These are phyloP conservation scores for Heracleum sosnowskyi DNA, from an alignment of 129 eudicot species.

Conservation along the genomic window DNA sequence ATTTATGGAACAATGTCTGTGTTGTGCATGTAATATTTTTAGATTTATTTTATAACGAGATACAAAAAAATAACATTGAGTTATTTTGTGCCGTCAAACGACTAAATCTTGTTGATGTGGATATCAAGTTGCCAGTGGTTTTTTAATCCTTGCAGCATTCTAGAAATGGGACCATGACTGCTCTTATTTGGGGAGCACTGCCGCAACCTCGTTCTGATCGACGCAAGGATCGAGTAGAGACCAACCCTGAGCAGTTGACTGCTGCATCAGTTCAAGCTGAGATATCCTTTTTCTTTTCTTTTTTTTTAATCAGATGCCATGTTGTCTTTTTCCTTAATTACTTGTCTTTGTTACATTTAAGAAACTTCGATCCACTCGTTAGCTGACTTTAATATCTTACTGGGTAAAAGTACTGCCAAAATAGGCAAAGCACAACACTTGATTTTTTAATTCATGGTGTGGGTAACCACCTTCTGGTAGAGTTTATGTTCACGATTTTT, in stretches of 20 bases:
- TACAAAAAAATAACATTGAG: neutral
- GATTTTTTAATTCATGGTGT: neutral
- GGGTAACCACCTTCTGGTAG: neutral
- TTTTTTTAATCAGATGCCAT: neutral
- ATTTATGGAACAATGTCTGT: neutral
- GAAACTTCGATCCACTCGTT: neutral
- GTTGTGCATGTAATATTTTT: neutral
- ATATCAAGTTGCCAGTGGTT: neutral
- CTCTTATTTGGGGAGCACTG: conserved; percentile 93
- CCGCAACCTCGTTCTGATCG: conserved; percentile 97
- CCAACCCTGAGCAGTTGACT: conserved; percentile 96
- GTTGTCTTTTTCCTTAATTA: neutral
- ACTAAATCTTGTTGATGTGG: neutral
- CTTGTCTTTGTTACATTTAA: neutral
- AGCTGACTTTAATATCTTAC: neutral
- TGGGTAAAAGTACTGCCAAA: neutral
- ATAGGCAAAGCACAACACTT: neutral
- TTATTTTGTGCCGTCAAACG: neutral
- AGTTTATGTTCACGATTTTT: neutral
- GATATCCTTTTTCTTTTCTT: conserved; percentile 72
- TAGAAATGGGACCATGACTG: conserved; percentile 60
- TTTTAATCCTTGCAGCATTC: conserved; percentile 43
- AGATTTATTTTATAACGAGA: neutral
- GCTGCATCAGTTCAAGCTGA: conserved; percentile 98
- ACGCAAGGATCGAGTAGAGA: conserved; percentile 94